A percentile compares a stretch with the other conserved stretches of the same genome.
Evolutionary conservation across 139 green algal genomes (phyloP).

Genomic region (Haematococcus lacustris): DNA sequence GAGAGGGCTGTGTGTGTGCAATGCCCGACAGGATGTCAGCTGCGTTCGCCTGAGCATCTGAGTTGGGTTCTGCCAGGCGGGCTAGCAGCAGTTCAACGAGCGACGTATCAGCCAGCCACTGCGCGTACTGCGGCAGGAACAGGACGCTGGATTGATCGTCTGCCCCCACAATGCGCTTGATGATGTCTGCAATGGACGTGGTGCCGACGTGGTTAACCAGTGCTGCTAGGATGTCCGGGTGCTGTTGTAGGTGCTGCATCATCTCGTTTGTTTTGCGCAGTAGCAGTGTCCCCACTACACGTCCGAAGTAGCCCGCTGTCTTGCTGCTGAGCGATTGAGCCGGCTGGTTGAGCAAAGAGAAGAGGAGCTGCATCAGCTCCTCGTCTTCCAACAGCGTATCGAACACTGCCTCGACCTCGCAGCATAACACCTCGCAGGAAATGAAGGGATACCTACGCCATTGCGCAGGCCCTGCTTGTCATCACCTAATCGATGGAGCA

Average conservation of each 20-base stretch:
- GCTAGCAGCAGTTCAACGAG: slow-evolving; percentile 67
- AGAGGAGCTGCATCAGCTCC: slow-evolving; percentile 72
- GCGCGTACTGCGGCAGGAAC: slow-evolving; percentile 26
- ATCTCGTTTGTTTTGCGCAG: slow-evolving; percentile 60
- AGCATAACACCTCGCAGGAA: slow-evolving; percentile 94
- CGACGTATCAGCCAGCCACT: slow-evolving; percentile 70
- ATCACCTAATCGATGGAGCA: slow-evolving; percentile 54
- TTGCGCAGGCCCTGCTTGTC: not conserved
- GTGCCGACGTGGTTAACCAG: slow-evolving; percentile 68
- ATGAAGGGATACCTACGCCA: slow-evolving; percentile 79
- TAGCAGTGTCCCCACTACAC: slow-evolving; percentile 74
- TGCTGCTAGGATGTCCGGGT: slow-evolving; percentile 19
- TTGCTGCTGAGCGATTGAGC: slow-evolving; percentile 61
- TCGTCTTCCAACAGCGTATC: slow-evolving; percentile 76
- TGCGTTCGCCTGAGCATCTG: slow-evolving; percentile 65
- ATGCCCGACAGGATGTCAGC: slow-evolving; percentile 79
- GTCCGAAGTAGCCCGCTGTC: slow-evolving; percentile 87
- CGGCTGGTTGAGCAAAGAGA: slow-evolving; percentile 60
- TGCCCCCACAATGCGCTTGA: slow-evolving; percentile 76
- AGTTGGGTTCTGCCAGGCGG: slow-evolving; percentile 28
- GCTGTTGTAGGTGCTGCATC: slow-evolving; percentile 59
- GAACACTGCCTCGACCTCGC: slow-evolving; percentile 91
- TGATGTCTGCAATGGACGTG: slow-evolving; percentile 71
- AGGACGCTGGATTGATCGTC: slow-evolving; percentile 68
- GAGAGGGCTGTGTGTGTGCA: slow-evolving; percentile 59